phyloP scores from a whole-genome alignment of 1,284 basidiomycete species.

The Gomphus bonarii region DNA sequence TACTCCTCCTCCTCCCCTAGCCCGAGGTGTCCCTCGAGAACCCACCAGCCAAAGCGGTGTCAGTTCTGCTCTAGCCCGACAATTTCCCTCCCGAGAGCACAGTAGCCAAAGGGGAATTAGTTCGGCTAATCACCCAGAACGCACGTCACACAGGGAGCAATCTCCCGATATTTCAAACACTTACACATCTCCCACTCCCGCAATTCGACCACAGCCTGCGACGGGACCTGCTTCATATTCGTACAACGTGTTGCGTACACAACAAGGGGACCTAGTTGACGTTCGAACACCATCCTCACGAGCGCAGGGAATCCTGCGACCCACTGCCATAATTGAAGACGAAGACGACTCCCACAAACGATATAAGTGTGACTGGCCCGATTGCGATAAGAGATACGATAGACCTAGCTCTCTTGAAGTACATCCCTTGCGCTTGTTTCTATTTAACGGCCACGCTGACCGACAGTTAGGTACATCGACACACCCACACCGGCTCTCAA shows the following conservation, averaged over 20 bases:
- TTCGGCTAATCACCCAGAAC: neutral
- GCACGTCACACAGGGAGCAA: neutral
- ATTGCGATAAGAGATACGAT: conserved; percentile 10
- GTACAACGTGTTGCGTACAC: conserved; percentile 8
- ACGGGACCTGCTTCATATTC: conserved; percentile 7
- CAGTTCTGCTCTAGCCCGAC: neutral
- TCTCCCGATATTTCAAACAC: neutral
- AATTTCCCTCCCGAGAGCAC: neutral
- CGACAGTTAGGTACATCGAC: conserved; percentile 1
- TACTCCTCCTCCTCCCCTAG: neutral
- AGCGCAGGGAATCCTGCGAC: conserved; percentile 9
- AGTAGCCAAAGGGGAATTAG: neutral
- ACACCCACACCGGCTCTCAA: conserved; percentile 2
- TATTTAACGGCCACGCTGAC: neutral
- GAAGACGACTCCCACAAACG: conserved; percentile 11
- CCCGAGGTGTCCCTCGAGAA: no score
- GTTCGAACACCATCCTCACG: conserved; percentile 8
- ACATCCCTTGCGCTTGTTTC: neutral
- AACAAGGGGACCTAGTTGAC: conserved; percentile 10
- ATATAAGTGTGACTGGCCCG: conserved; percentile 8
- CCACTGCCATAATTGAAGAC: conserved; percentile 10
- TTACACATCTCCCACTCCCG: neutral
- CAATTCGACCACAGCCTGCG: neutral
- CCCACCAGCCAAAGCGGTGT: no score
- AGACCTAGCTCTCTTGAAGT: conserved; percentile 11